These are phyloP conservation scores for Picea sitchensis DNA, from an alignment of 75 land plant species.

Conservation along the genomic window DNA sequence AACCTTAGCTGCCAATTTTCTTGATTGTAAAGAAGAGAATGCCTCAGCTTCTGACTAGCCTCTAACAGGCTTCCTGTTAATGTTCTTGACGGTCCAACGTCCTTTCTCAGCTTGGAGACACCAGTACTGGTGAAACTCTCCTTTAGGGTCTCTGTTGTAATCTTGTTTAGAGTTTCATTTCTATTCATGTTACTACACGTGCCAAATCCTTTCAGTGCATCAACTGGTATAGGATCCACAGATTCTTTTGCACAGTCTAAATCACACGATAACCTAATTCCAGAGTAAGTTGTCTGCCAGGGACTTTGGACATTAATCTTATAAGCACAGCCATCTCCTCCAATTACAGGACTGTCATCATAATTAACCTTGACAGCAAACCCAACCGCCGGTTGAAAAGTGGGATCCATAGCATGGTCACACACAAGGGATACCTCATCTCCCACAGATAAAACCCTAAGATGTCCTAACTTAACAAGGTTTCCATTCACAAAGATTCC, in stretches of 20 bases:
- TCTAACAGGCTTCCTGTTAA: background rate
- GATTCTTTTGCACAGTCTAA: background rate
- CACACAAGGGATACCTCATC: constrained; percentile 57
- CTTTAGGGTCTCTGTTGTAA: too few relatives aligned
- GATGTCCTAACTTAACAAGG: constrained; percentile 16
- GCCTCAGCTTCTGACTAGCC: background rate
- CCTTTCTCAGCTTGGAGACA: too few relatives aligned
- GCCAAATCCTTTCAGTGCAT: background rate
- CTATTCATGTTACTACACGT: background rate
- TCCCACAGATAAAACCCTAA: constrained; percentile 32
- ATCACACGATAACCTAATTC: background rate
- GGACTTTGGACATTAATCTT: background rate
- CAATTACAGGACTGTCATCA: background rate
- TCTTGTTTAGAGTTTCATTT: too few relatives aligned
- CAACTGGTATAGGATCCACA: too few relatives aligned
- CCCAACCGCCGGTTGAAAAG: constrained; percentile 23
- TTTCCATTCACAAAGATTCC: constrained; percentile 72
- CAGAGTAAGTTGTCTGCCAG: background rate
- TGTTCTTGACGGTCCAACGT: background rate
- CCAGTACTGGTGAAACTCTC: too few relatives aligned
- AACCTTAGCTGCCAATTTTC: too few relatives aligned
- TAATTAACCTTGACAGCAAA: constrained; percentile 36
- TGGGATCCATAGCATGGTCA: background rate
- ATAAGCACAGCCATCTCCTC: background rate
- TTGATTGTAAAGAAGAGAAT: background rate